Evolutionary conservation across 495 filamentous ascomycete species (phyloP), one percentile per base, ranked within the genome.

Genomic region (Halenospora varia): DNA sequence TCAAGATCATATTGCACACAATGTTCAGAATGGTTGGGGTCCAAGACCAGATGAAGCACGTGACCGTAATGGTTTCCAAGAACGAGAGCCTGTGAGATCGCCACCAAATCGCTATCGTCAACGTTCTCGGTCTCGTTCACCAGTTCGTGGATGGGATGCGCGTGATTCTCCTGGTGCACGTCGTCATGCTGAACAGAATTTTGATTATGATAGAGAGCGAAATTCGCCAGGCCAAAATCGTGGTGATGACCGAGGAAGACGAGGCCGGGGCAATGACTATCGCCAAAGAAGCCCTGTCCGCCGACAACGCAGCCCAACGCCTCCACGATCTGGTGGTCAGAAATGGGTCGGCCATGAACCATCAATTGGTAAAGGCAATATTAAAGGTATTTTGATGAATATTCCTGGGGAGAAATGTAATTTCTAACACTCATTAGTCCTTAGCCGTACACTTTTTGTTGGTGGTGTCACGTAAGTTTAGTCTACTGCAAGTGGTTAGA

Each of bases 361-460:
- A 44, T 81, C 73, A 1, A 76, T 98, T 56, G 84, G 85, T 6
- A 77, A 78, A 62, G 84, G 85, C 50, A 82, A 79, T 62, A 96
- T 98, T 71, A 96, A 93, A 77, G 84, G 84, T 87, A 79, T 59
- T 71, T 71, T 10, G 2, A 44, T 19, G 11, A 26, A 35, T 18
- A 11, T 51, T 49, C 10, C 23, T 20, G 20, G n/a, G 39, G 18
- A 17, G 29, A 55, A 51, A 13, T 25, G 57, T 48, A 63, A 66
- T 55, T 44, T 10, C 62, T 67, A 60, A 66, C 51, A 40, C 9
- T 10, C 39, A 60, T 48, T 47, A 86, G 94, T 98, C 0, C 77
- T 96, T 44, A 97, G 95, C 68, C 83, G 94, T 54, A 98, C 94
- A 20, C 81, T 98, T 1, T 98, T 98, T 67, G 91, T 98, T 49